Base-by-base conservation (phyloP, 164 flowering plant species). In the Sextonia rubra region DNA sequence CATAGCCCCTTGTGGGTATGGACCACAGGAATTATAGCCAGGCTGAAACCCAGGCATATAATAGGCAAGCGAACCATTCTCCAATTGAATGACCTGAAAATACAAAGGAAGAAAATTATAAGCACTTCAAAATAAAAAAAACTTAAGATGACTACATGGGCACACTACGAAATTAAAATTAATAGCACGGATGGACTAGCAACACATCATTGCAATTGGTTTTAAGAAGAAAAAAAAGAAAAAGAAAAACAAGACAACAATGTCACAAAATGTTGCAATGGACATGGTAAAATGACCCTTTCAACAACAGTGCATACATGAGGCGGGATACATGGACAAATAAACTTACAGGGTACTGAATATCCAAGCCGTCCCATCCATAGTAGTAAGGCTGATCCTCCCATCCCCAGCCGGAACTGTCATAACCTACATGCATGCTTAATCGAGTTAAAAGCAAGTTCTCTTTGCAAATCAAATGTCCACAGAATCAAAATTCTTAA, bases 281-380 rank as follows among this genome's bases (percentile, higher is more conserved):
- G 18, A 52, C n/a, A 52, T 17, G 20, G 17, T 14, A 20, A 15
- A 17, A 15, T 20, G 6, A 52, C 58, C 58, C n/a, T 52, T 52
- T 52, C 20, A 52, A 52, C 7, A 52, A 52, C 12, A 52, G 58
- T 4, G 20, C 12, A 18, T 52, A 18, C 58, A 18, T 15, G n/a
- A 52, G 4, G 4, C 58, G 12, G 58, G 23, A 24, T 22, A 52
- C 20, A 52, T 52, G 6, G 58, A 52, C n/a, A 52, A 17, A 17
- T 25, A 14, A 32, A 64, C 86, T 81, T 81, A 87, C 91, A 69
- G 88, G 84, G 68, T 85, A 86, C 47, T 82, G 89, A 75, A 74
- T 37, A 58, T 83, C 86, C 70, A 81, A 32, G 20, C 86, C 85
- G 66, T 83, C 86, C 67, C 72, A 70, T 2, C 77, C 80, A 67